Base-by-base conservation (phyloP, 2,329 filamentous ascomycete genomes). In the Aspergillus novofumigatus region DNA sequence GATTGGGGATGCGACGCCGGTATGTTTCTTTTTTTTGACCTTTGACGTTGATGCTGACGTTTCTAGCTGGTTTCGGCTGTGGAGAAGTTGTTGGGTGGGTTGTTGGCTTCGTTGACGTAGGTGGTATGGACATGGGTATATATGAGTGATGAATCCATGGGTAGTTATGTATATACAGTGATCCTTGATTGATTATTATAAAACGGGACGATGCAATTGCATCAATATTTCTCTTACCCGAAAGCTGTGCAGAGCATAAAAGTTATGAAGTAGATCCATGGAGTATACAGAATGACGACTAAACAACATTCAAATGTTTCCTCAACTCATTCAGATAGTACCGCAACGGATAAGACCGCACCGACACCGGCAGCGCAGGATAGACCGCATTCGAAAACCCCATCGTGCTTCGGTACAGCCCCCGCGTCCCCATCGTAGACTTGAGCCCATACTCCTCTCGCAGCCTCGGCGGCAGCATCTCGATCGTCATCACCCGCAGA, bases 401-500 rank as follows among this genome's bases (percentile, higher is more conserved):
- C 70, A 74, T 72, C 35, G 63, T 65, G 6, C 66, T 64, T 0
- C 66, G 66, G 50, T 74, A 74, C 49, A 70, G 52, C 2, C 62
- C 59, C 6, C 69, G 59, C 3, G 70, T 69, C 1, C 56, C 49
- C 17, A 56, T 52, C 1, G 68, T 69, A 3, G 67, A 72, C 21
- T 66, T 64, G n/a, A 74, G 57, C 14, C 69, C 71, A 49, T 72
- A 74, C 3, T 65, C 69, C 54, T 73, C 70, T 1, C 72, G 62
- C 44, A 74, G 53, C 4, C 61, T 60, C 7, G 69, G 71, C 4
- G 72, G 71, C 1, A 74, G 62, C 67, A 73, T 69, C 54, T 73
- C 72, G 17, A 71, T 67, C 23, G 70, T 73, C 1, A 67, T 56
- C 7, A 65, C 65, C 3, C 65, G 64, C 54, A 73, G 52, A 45